Evolutionary conservation across 2,329 filamentous ascomycete species (phyloP), one percentile per base, ranked within the genome.

Genomic region (Sclerotinia borealis): DNA sequence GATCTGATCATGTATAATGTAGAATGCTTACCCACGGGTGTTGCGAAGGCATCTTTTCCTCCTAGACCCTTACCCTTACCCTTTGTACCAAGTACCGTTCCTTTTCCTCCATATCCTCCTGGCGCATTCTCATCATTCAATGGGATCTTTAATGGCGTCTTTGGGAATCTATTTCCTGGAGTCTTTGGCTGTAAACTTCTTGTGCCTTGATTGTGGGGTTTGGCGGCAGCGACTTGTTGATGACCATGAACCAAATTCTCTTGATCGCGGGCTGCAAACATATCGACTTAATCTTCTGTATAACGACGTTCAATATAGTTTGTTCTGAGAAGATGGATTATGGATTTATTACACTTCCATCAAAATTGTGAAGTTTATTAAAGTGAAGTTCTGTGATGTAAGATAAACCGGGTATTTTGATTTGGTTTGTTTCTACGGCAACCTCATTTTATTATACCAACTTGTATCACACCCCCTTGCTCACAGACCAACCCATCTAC

Each of bases 81-180:
- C 66, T 80, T 81, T 3, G 25, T 48, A 43, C 59, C 59, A 8
- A 61, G 36, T 0, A 79, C 78, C 47, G 82, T 82, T 41, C 60
- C 60, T 75, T 88, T 92, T 59, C 83, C 83, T 34, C 79, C 84
- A 65, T 85, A 79, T 0, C 75, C 79, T 60, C 79, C 72, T 10
- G 84, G 80, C n/a, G 83, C 85, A 77, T 97, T 97, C 76, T 97
- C 93, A 71, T 97, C 91, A 69, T 96, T 91, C 66, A 91, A 81
- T 9, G 87, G 83, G 55, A 91, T 78, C 72, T 88, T 90, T 73
- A 93, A 85, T 0, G 93, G 92, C 6, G 92, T 96, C 77, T 96
- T 96, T 10, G 90, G 88, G 68, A 82, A 87, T 73, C 86, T 86
- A 64, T 85, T 82, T 63, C 86, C 89, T 0, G 92, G 92, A 34